These are phyloP conservation scores for Brassica nigra DNA, from an alignment of 345 rosid species.

Conservation along the genomic window DNA sequence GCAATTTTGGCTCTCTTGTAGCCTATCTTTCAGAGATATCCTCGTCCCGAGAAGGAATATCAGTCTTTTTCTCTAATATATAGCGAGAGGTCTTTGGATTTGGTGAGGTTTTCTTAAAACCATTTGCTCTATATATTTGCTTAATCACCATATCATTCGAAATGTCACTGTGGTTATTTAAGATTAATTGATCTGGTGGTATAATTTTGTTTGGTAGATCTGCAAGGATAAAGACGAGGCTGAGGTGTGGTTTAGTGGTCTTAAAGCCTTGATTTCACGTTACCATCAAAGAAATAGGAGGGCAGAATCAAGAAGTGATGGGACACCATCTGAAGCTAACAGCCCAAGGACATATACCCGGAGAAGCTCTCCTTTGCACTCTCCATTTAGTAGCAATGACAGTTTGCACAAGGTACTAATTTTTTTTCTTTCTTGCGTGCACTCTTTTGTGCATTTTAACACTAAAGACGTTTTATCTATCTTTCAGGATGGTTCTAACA, in stretches of 20 bases:
- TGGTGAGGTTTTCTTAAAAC: background rate
- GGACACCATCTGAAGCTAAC: conserved; percentile 61
- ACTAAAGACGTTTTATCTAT: background rate
- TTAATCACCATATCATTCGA: background rate
- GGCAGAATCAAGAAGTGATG: conserved; percentile 50
- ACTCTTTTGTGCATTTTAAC: conserved; percentile 10
- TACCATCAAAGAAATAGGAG: conserved; percentile 44
- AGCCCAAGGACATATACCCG: conserved; percentile 92
- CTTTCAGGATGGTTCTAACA: conserved; percentile 74
- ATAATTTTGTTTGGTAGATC: conserved; percentile 41
- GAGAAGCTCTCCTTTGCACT: conserved; percentile 84
- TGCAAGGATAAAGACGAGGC: conserved; percentile 83
- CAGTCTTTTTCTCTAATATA: no score
- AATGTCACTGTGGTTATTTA: conserved; percentile 18
- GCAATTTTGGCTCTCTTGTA: background rate
- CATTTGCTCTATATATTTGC: background rate
- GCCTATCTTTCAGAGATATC: no score
- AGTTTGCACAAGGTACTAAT: conserved; percentile 69
- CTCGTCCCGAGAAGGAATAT: no score
- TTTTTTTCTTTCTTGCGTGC: background rate
- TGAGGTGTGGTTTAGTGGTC: conserved; percentile 69
- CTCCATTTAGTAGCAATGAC: conserved; percentile 78
- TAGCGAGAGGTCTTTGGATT: no score
- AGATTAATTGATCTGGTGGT: conserved; percentile 22
- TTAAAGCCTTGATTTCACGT: conserved; percentile 52